Evolutionary conservation across 345 rosid species (phyloP), one percentile per base, ranked within the genome.

Genomic region (Draba incana): DNA sequence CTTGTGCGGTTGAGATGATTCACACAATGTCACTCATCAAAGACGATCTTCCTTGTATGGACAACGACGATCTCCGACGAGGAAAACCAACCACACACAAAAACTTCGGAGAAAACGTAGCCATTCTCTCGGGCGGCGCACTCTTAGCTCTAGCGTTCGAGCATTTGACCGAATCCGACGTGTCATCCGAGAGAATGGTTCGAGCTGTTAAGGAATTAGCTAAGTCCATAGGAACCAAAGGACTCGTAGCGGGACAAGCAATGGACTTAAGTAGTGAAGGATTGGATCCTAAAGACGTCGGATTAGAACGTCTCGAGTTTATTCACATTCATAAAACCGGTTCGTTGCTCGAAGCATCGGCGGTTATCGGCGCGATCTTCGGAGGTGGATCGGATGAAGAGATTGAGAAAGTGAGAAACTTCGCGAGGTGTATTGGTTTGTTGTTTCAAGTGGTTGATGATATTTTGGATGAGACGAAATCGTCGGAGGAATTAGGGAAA

Each of bases 381-480:
- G 97, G 97, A 0, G 97, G 96, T 11, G 95, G 92, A 0, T 46
- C 77, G 3, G 76, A 82, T 15, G 87, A 84, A 12, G 88, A 85
- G 10, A 79, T 92, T 12, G 98, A 92, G 79, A 86, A 54, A 65
- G 59, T 88, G 68, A 83, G 97, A 80, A 77, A 60, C n/a, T 92
- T 85, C 27, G 95, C 98, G 1, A 78, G 81, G 68, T 77, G 78
- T 50, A 78, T 85, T 42, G 97, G 97, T 44, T 44, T 92, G 56
- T 64, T 92, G 88, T 89, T 92, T 79, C 98, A 92, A 33, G 96
- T 92, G 7, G 97, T 92, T 61, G 98, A 92, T 74, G 96, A 90
- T 65, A 85, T 92, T 43, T 86, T 92, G 45, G 98, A 92, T 60
- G 84, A 85, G 47, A 92, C 98, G 0, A 84, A 79, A 67, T 90